phyloP scores from a whole-genome alignment of 441 rosid species.

The Adansonia rubrostipa region DNA sequence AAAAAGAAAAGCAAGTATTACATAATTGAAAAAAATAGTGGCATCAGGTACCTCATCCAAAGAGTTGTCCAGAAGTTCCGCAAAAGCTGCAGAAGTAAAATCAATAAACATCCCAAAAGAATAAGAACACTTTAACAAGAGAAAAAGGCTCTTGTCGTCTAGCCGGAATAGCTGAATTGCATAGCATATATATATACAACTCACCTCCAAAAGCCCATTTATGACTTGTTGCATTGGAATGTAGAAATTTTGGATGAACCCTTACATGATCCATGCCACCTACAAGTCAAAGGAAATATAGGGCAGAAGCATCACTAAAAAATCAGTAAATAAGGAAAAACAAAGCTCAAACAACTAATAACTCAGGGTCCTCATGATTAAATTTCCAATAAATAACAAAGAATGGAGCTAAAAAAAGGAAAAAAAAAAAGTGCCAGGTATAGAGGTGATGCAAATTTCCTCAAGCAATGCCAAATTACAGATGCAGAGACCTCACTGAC shows the following conservation, averaged over 20 bases:
- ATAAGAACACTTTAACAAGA: not conserved
- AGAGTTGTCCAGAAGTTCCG: conserved; percentile 90
- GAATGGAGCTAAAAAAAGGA: not conserved
- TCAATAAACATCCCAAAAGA: conserved; percentile 14
- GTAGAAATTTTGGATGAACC: conserved; percentile 92
- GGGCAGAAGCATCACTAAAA: not conserved
- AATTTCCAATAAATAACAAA: not conserved
- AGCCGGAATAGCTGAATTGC: not conserved
- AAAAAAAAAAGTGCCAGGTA: not conserved
- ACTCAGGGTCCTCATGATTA: not conserved
- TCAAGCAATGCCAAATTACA: not conserved
- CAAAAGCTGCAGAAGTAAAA: conserved; percentile 64
- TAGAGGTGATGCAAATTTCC: not conserved
- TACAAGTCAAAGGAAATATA: conserved; percentile 33
- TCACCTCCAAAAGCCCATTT: conserved; percentile 98
- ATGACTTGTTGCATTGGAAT: conserved; percentile 95
- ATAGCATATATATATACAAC: not conserved
- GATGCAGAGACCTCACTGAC: not conserved
- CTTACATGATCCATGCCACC: conserved; percentile 90
- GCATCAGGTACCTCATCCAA: conserved; percentile 72
- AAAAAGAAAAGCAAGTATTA: not conserved
- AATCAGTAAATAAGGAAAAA: not conserved
- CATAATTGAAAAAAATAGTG: not conserved
- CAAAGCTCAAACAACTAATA: not conserved
- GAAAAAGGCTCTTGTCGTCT: not conserved